Base-by-base conservation (phyloP, 305 asterid genomes). In the Fraxinus latifolia region DNA sequence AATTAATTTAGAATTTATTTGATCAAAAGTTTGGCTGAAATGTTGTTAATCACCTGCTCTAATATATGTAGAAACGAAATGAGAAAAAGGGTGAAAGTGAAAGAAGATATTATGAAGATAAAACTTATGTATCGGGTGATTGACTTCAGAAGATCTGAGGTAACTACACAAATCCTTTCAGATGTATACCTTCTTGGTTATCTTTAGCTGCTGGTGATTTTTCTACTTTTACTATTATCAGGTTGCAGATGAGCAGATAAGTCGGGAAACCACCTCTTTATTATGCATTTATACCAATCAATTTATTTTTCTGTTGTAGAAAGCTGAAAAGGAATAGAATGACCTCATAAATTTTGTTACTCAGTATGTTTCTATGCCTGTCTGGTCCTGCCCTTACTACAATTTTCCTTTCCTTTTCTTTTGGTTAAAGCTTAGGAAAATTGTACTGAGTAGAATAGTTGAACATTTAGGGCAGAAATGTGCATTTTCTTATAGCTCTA, bases 51-150 rank as follows among this genome's bases (percentile, higher is more conserved):
- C 39, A 15, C 62, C 55, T 27, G 67, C 33, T 75, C 67, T 65
- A 21, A 70, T 84, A 74, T 84, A 17, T 67, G 82, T 92, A 96
- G 99, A 96, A 92, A 84, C 93, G 99, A 81, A 96, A 96, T 84
- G 99, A 93, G 89, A 96, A 90, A 82, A 94, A 96, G 85, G 88
- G 90, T 77, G 98, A 92, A 86, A 92, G 97, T 73, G 99, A 95
- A 88, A 90, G 88, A 90, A 93, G 95, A 89, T 96, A 96, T 79
- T 96, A 96, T 39, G 97, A 96, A 85, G 97, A 86, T 67, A 96
- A 90, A 88, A 88, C 89, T 47, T 91, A 77, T 44, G 89, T 96
- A 79, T 80, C 95, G n/a, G 98, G 93, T 73, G 99, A 93, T 88
- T 27, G 83, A 83, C 82, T 82, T 5, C 75, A 58, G 73, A 72